Conservation (phyloP, 1,284 basidiomycete genomes). For the Microstroma glucosiphilum region DNA sequence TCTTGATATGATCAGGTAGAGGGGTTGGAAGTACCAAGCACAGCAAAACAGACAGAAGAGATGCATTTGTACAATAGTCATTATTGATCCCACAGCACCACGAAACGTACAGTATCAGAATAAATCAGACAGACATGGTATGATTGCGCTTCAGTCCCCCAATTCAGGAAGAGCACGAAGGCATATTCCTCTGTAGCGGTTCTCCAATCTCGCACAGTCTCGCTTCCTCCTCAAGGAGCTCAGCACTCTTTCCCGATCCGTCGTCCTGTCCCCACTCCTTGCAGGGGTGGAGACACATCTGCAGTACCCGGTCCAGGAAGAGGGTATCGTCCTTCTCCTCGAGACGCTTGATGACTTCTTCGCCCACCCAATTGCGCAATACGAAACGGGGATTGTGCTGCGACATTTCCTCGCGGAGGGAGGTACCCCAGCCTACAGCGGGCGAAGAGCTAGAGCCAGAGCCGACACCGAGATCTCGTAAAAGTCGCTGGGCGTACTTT, state of each 20-base stretch:
- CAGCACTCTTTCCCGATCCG: slow-evolving; percentile 44
- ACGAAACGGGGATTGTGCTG: slow-evolving; percentile 39
- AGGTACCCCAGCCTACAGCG: background rate
- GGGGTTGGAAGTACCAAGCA: no score
- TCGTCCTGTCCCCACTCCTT: slow-evolving; percentile 26
- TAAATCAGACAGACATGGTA: no score
- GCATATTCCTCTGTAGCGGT: slow-evolving; percentile 30
- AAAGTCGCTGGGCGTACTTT: slow-evolving; percentile 20
- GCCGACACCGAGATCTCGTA: slow-evolving; percentile 19
- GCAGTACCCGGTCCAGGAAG: slow-evolving; percentile 31
- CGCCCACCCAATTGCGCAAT: slow-evolving; percentile 46
- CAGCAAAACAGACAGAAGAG: no score
- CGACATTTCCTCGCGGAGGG: slow-evolving; percentile 19
- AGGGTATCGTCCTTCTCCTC: slow-evolving; percentile 39
- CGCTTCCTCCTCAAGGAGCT: slow-evolving; percentile 55
- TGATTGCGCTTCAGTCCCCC: no score
- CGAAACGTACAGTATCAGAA: no score
- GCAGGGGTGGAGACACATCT: slow-evolving; percentile 38
- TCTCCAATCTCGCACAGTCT: slow-evolving; percentile 31
- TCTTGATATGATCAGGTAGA: no score
- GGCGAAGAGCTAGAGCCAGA: slow-evolving; percentile 18
- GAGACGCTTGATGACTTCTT: slow-evolving; percentile 38
- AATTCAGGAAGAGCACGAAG: slow-evolving; percentile 39
- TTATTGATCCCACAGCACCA: no score
- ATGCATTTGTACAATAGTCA: no score